Base-by-base conservation (phyloP, 768 basidiomycete genomes). In the Leccinum arenicola region DNA sequence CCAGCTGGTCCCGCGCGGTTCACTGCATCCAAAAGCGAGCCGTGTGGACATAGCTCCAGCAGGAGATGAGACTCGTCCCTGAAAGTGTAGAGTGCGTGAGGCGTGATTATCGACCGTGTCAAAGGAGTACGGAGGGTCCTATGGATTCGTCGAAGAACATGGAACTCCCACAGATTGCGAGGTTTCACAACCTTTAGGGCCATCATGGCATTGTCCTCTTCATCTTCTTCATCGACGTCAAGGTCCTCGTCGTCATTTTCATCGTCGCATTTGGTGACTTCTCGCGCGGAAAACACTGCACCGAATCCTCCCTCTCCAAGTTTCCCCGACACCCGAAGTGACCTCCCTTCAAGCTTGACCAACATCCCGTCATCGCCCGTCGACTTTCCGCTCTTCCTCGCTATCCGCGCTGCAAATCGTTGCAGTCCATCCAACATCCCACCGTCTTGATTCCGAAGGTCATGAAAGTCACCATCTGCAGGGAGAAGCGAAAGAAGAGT, bases 261-360 rank as follows among this genome's bases (percentile, higher is more conserved):
- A 19, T 61, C 68, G 29, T 76, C 74, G 7, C 84, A 79, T 11
- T 81, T 74, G 19, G 64, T 58, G 68, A 78, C 54, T 68, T 87
- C 82, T 56, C 82, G 81, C 4, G 91, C 92, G 61, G 88, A 84
- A 78, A 96, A 99, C n/a, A 99, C 97, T 3, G 89, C 84, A 3
- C 96, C 97, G 66, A 96, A 99, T 0, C 95, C 93, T 6, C 97
- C 97, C 75, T 99, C 97, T 17, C 97, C 97, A 23, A 99, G 80
- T 72, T 98, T 99, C 61, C 89, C 89, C 3, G 80, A 76, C 4
- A 98, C 84, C 55, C 82, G 82, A 67, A 90, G 93, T 54, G 77
- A 77, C 58, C 81, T 82, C 3, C 80, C 87, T 49, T 79, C 79
- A n/a, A 98, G 76, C 17, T 74, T 76, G 45, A 98, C 70, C 21